Evolutionary conservation across 306 rosid species (phyloP).

Genomic region (Lathyrus oleraceus): DNA sequence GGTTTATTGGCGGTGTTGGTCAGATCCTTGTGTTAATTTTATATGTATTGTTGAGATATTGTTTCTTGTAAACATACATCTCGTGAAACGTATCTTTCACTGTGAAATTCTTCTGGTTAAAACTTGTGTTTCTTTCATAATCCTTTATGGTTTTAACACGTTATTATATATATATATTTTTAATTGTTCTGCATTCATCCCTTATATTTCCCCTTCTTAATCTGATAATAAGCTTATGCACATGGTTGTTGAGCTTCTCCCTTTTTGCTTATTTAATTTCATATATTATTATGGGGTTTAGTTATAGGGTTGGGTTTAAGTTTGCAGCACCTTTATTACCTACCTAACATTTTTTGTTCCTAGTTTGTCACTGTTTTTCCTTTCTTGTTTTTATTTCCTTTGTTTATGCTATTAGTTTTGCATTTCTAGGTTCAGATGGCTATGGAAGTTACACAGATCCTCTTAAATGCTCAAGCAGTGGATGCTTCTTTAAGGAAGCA

Average conservation of each 20-base stretch:
- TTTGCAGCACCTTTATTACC: not conserved
- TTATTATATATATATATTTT: not conserved
- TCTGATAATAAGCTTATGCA: not conserved
- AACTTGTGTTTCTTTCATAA: not conserved
- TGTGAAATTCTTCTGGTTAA: not conserved
- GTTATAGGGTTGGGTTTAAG: not conserved
- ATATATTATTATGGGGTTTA: not conserved
- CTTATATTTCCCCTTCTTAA: not conserved
- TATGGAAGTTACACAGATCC: conserved; percentile 86
- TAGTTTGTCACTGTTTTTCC: not conserved
- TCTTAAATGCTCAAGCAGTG: conserved; percentile 88
- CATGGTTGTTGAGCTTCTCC: not conserved
- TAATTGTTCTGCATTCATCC: not conserved
- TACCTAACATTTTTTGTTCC: not conserved
- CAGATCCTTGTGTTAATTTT: not conserved
- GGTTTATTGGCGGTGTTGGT: not conserved
- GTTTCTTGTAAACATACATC: not conserved
- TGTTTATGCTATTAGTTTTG: conserved; percentile 5
- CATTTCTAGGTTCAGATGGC: conserved; percentile 60
- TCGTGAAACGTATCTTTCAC: not conserved
- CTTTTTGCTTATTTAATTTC: not conserved
- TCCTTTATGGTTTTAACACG: not conserved
- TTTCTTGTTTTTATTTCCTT: not conserved
- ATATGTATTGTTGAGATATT: not conserved
- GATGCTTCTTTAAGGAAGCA: conserved; percentile 73